Percentiles rank a stretch among this genome's conserved stretches.
These are phyloP conservation scores for Nakataea oryzae DNA, from an alignment of 2,329 filamentous ascomycete species.

Conservation along the genomic window DNA sequence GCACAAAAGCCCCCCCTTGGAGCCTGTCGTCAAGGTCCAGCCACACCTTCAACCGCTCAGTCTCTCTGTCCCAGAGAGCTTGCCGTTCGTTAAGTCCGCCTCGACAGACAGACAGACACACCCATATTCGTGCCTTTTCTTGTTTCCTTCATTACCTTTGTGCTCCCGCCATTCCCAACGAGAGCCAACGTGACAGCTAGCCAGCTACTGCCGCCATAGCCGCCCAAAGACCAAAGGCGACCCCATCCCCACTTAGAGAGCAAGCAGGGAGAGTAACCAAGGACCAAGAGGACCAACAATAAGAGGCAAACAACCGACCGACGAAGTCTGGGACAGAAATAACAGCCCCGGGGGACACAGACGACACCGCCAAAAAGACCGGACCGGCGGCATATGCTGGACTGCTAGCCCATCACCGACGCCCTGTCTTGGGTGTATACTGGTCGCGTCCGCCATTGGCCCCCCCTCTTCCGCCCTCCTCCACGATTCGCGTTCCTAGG, in stretches of 20 bases:
- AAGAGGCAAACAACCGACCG: background rate
- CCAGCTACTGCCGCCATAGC: background rate
- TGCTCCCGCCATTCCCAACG: background rate
- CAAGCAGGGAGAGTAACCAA: background rate
- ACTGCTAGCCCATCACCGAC: background rate
- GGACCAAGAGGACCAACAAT: background rate
- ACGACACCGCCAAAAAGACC: background rate
- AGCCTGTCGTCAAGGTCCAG: background rate
- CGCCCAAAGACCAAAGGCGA: background rate
- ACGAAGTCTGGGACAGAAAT: background rate
- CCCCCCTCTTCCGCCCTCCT: background rate
- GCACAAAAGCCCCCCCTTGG: conserved; percentile 27
- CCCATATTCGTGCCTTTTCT: background rate
- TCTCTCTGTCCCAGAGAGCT: background rate
- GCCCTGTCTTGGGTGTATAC: background rate
- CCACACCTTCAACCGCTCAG: background rate
- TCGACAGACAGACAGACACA: background rate
- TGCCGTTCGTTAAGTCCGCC: background rate
- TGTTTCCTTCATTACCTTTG: background rate
- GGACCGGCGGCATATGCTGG: background rate
- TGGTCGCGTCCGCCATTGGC: background rate
- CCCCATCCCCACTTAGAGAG: background rate
- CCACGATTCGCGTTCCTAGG: background rate
- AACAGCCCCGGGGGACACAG: background rate
- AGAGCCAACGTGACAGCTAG: background rate